Percentiles rank a stretch among this genome's conserved stretches.
Evolutionary conservation across 2,329 filamentous ascomycete genomes (phyloP).

Genomic region (Botrytis porri): DNA sequence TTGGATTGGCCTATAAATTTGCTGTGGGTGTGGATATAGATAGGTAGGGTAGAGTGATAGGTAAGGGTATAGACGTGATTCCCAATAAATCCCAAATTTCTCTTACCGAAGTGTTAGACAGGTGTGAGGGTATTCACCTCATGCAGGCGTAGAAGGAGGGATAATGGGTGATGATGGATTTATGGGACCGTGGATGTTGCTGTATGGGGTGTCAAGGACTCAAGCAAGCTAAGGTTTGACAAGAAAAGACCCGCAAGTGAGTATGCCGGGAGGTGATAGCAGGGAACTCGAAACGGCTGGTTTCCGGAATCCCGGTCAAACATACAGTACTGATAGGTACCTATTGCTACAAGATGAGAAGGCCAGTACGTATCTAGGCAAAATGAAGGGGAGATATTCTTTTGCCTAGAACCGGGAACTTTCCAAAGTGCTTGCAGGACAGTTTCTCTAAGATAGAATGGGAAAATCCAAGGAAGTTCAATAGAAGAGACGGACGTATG

Average conservation of each 20-base stretch:
- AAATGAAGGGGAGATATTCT: background rate
- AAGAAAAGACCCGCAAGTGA: slow-evolving; percentile 12
- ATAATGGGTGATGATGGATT: background rate
- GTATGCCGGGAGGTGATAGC: slow-evolving; percentile 10
- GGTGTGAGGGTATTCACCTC: slow-evolving; percentile 1
- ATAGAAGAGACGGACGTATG: background rate
- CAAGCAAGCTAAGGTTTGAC: slow-evolving; percentile 9
- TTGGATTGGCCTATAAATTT: background rate
- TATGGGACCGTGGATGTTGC: background rate
- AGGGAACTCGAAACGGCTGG: slow-evolving; percentile 20
- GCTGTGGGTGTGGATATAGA: background rate
- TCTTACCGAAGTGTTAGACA: background rate
- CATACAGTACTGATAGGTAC: background rate
- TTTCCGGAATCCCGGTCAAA: slow-evolving; percentile 13
- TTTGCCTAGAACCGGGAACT: background rate
- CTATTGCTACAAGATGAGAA: background rate
- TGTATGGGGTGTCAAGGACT: background rate
- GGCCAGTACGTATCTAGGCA: background rate
- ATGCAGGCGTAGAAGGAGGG: slow-evolving; percentile 13
- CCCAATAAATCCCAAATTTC: slow-evolving; percentile 7
- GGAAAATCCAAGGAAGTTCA: background rate
- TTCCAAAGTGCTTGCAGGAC: background rate
- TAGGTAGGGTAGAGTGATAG: background rate
- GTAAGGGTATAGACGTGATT: background rate
- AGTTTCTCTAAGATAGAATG: background rate